Evolutionary conservation across 2,329 filamentous ascomycete species (phyloP).

Genomic region (Penicillium corylophilum): DNA sequence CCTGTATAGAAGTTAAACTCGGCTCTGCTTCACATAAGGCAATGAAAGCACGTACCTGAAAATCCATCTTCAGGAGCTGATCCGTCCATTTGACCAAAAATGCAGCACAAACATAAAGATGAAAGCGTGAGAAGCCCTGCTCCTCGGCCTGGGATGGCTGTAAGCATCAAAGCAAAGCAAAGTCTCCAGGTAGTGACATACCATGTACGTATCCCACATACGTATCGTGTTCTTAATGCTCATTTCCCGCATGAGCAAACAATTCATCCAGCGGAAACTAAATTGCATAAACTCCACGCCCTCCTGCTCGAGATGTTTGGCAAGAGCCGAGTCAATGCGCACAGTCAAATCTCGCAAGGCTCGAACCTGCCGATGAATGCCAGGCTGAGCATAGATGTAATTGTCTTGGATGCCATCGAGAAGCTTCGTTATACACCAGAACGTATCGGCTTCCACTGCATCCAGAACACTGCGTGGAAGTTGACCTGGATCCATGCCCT

Average conservation of each 20-base stretch:
- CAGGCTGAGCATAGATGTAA: constrained; percentile 96
- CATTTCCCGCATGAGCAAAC: constrained; percentile 94
- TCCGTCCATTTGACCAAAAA: constrained; percentile 99
- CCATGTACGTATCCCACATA: constrained; percentile 99
- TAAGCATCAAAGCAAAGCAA: constrained; percentile 13
- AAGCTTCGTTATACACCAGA: constrained; percentile 97
- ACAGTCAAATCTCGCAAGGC: constrained; percentile 86
- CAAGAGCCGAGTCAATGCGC: constrained; percentile 78
- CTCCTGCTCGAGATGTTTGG: constrained; percentile 85
- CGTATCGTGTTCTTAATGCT: constrained; percentile 94
- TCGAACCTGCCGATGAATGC: constrained; percentile 90
- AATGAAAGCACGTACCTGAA: constrained; percentile 51
- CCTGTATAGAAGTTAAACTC: constrained; percentile 54
- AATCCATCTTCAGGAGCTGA: constrained; percentile 94
- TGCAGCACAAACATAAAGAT: constrained; percentile 95
- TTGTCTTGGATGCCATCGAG: constrained; percentile 99
- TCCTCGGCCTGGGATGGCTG: constrained; percentile 74
- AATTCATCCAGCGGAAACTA: constrained; percentile 99
- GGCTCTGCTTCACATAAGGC: background rate
- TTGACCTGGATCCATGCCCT: constrained; percentile 95
- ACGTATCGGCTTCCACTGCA: constrained; percentile 94
- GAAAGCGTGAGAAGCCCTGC: constrained; percentile 96
- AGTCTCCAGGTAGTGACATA: constrained; percentile 42
- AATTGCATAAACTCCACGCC: constrained; percentile 99
- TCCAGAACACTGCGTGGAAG: constrained; percentile 86